Conservation (phyloP, 106 monocot species). For the Amphibolis antarctica region DNA sequence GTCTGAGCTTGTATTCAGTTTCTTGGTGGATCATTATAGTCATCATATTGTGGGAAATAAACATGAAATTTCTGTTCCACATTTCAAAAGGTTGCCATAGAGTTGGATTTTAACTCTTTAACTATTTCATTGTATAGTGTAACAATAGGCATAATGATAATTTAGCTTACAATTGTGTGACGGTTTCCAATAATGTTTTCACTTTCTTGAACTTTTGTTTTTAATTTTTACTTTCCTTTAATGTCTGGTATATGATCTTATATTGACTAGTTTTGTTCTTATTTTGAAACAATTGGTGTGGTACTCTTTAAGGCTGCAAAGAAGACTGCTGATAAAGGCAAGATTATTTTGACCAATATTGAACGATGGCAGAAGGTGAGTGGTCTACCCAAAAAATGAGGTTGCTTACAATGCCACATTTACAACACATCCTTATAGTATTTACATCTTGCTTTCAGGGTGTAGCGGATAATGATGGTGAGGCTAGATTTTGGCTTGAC, state of each 20-base stretch:
- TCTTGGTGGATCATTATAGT: too few species aligned
- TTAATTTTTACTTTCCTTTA: too few species aligned
- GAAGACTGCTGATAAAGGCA: constrained; percentile 78
- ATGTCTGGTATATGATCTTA: neutral
- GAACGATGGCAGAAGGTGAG: constrained; percentile 95
- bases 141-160: too few species aligned
- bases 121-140: too few species aligned
- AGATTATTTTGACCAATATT: constrained; percentile 69
- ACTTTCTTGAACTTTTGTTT: too few species aligned
- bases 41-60: too few species aligned
- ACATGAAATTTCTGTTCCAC: too few species aligned
- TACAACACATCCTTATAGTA: constrained; percentile 8
- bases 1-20: too few species aligned
- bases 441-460: constrained; percentile 56
- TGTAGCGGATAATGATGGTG: constrained; percentile 61
- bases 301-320: constrained; percentile 59
- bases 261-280: neutral
- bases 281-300: neutral
- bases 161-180: too few species aligned
- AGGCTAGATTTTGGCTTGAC: neutral
- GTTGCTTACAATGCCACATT: neutral
- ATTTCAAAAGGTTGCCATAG: too few species aligned
- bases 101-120: too few species aligned
- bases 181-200: too few species aligned
- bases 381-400: neutral